Evolutionary conservation across 768 basidiomycete genomes (phyloP), one percentile per base, ranked within the genome.

Genomic region (Piloderma croceum): DNA sequence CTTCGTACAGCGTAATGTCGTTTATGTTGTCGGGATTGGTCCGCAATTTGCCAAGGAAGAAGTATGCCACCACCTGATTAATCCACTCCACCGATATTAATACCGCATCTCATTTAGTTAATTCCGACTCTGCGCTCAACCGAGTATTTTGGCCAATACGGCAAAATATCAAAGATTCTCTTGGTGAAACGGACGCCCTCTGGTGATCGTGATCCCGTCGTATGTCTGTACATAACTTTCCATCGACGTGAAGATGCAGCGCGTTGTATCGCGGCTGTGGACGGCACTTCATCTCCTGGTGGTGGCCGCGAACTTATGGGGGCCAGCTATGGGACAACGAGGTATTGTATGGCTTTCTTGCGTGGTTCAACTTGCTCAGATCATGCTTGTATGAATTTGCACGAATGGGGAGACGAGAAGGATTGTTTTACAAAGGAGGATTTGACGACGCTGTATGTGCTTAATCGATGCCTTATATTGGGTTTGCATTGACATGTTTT

Each of bases 361-460:
- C 85, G 93, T 31, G 81, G 89, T 15, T 73, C 77, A 24, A 73
- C 73, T 44, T 99, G 96, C 62, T 75, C 81, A 43, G 90, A 90
- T 53, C 83, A 87, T 52, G 81, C 77, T 48, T 99, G 96, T 63
- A 84, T 93, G 81, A 87, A 89, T 59, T 67, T 93, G 32, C 96
- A 99, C 58, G 96, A 98, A 60, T 96, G 91, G 90, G 96, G 93
- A 24, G 96, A 97, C 46, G 94, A 98, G 63, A 87, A 90, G 41
- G 96, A 99, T 61, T 93, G 90, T 54, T 93, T 96, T 58, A 92
- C 93, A 1, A 93, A 93, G 64, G 92, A 97, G 59, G 94, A 98
- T 62, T 68, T 94, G 43, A 85, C 90, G 19, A 94, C 92, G 1
- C 64, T 93, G 91, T 94, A 57, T 34, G 79, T 73, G n/a, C n/a